Base-by-base conservation (phyloP, 1,284 basidiomycete genomes). In the Austroboletus niveus region DNA sequence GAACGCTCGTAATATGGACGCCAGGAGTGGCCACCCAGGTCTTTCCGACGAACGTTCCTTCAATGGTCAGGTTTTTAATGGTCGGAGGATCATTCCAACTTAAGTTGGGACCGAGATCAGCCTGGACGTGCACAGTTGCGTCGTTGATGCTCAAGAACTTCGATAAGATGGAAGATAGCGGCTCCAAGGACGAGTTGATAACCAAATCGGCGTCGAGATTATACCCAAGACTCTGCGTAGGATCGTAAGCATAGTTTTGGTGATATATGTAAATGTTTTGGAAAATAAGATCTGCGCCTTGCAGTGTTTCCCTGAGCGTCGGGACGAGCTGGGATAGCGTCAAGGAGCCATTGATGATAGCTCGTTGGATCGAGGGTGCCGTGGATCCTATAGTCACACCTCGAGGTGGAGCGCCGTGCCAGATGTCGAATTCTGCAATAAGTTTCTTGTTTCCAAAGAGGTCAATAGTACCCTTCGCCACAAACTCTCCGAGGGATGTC, bases 261-360 rank as follows among this genome's bases (percentile, higher is more conserved):
- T 54, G 53, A 38, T n/a, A 54, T 36, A 54, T 54, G 7, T 51
- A 45, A 22, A 54, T 32, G 14, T 54, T 48, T 32, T 49, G 17
- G 11, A 54, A 44, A 27, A 12, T 42, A 38, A 54, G 27, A 27
- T 54, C 52, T 8, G 20, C 30, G 6, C 52, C 52, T 15, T 15
- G 7, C 2, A 29, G 53, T 11, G 30, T 14, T 7, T 9, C 24
- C 6, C 11, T n/a, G n/a, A 54, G 52, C 6, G 53, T 42, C 4
- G 52, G 52, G 22, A 54, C 29, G 27, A 54, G 42, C 22, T 54
- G 45, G 32, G 53, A 45, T n/a, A 54, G 53, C 29, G 22, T 54
- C 17, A 54, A 14, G 4, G 32, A 8, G 34, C 53, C 46, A 12
- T 49, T 54, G 14, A 49, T 38, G 3, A 42, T 12, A 0, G 52